These are phyloP conservation scores for Zygoascus meyerae DNA, from an alignment of 1,139 yeast genomes.

Conservation along the genomic window DNA sequence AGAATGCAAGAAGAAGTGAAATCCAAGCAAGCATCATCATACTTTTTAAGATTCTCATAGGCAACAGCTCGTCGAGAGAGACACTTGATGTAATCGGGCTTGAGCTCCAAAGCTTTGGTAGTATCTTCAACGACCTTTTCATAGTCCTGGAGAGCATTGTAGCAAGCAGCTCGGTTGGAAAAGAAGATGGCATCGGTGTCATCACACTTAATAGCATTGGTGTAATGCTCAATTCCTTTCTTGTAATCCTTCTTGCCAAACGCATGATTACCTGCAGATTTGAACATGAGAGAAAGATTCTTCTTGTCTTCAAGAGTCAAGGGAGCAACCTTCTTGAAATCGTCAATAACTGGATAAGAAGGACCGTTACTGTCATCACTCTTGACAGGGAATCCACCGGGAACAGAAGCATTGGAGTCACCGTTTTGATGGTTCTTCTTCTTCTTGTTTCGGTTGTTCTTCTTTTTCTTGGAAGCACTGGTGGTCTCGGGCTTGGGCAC, in stretches of 20 bases:
- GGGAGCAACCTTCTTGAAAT: constrained; percentile 39
- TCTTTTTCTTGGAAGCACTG: constrained; percentile 19
- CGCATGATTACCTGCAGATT: constrained; percentile 81
- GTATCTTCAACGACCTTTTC: constrained; percentile 85
- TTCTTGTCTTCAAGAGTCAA: constrained; percentile 54
- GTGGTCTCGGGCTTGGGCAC: constrained; percentile 4
- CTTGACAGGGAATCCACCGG: constrained; percentile 15
- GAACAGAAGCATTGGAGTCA: constrained; percentile 7
- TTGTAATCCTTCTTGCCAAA: constrained; percentile 67
- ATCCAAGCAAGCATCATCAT: constrained; percentile 85
- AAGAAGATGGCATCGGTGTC: constrained; percentile 81
- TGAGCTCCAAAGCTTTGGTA: constrained; percentile 73
- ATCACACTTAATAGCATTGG: constrained; percentile 62
- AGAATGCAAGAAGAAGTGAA: constrained; percentile 59
- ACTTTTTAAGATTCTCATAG: constrained; percentile 71
- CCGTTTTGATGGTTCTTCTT: constrained; percentile 23
- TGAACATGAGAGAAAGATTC: constrained; percentile 68
- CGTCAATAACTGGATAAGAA: constrained; percentile 30
- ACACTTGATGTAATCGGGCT: constrained; percentile 90
- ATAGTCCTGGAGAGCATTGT: constrained; percentile 70
- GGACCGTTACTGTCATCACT: constrained; percentile 25
- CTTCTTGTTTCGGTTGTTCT: constrained; percentile 18
- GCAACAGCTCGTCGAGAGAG: constrained; percentile 66
- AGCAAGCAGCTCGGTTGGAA: constrained; percentile 94
- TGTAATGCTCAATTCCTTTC: constrained; percentile 69